Evolutionary conservation across 2,329 filamentous ascomycete species (phyloP).

Genomic region (Westerdykella sp.): DNA sequence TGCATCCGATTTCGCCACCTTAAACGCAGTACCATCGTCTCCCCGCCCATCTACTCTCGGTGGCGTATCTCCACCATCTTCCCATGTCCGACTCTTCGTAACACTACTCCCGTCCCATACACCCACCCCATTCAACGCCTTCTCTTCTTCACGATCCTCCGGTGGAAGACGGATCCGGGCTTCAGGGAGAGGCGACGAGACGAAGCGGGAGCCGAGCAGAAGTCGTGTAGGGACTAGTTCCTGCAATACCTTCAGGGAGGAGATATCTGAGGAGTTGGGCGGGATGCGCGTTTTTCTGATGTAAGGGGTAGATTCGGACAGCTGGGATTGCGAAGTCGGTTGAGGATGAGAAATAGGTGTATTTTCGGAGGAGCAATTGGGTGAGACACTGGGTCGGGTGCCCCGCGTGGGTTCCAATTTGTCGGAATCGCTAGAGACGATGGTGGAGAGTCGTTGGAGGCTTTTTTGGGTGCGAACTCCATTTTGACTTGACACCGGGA

Average conservation of each 20-base stretch:
- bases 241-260: slow-evolving; percentile 36
- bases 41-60: slow-evolving; percentile 13
- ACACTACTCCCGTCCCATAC: slow-evolving; percentile 14
- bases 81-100: slow-evolving; percentile 14
- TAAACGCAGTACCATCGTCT: slow-evolving; percentile 2
- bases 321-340: slow-evolving; percentile 3
- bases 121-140: slow-evolving; percentile 7
- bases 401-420: background rate
- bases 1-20: slow-evolving; percentile 24
- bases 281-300: slow-evolving; percentile 6
- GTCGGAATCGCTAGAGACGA: slow-evolving; percentile 27
- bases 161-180: slow-evolving; percentile 34
- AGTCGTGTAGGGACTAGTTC: slow-evolving; percentile 33
- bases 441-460: slow-evolving; percentile 31
- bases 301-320: slow-evolving; percentile 3
- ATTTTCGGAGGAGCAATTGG: no score
- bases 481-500: slow-evolving; percentile 14
- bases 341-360: no score
- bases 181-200: slow-evolving; percentile 35
- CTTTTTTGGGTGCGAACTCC: slow-evolving; percentile 20
- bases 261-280: slow-evolving; percentile 17
- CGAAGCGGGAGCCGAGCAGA: slow-evolving; percentile 31
- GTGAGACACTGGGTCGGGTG: no score
- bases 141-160: slow-evolving; percentile 24
- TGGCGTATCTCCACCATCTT: background rate